Evolutionary conservation across 495 filamentous ascomycete species (phyloP).

Genomic region (Podospora conica): DNA sequence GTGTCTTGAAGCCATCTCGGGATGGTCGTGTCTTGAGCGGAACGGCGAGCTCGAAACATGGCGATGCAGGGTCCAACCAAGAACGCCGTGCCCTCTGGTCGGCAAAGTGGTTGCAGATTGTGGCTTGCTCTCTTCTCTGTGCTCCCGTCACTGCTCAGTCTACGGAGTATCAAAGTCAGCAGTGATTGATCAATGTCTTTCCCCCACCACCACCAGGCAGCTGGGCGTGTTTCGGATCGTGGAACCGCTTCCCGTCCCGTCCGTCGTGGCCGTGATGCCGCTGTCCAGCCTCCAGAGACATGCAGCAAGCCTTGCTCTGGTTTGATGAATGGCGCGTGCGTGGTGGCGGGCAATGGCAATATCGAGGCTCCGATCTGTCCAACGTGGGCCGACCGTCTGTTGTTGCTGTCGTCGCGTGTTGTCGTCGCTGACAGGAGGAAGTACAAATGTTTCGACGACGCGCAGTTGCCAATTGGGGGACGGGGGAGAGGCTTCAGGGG

Average conservation of each 20-base stretch:
- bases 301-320: background rate
- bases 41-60: background rate
- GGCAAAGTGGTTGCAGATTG: constrained; percentile 10
- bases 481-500: constrained; percentile 1
- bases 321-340: background rate
- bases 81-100: background rate
- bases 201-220: background rate
- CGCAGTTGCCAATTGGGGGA: background rate
- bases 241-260: constrained; percentile 8
- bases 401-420: background rate
- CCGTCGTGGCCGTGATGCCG: background rate
- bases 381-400: background rate
- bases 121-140: background rate
- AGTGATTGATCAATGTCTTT: background rate
- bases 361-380: background rate
- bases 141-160: too few relatives aligned
- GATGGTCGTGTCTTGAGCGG: background rate
- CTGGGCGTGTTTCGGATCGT: constrained; percentile 15
- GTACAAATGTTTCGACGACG: background rate
- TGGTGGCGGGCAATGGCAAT: background rate
- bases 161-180: too few relatives aligned
- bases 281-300: background rate
- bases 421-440: background rate
- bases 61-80: background rate
- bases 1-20: background rate